Evolutionary conservation across 768 basidiomycete species (phyloP).

Genomic region (Mycena kentingensis): DNA sequence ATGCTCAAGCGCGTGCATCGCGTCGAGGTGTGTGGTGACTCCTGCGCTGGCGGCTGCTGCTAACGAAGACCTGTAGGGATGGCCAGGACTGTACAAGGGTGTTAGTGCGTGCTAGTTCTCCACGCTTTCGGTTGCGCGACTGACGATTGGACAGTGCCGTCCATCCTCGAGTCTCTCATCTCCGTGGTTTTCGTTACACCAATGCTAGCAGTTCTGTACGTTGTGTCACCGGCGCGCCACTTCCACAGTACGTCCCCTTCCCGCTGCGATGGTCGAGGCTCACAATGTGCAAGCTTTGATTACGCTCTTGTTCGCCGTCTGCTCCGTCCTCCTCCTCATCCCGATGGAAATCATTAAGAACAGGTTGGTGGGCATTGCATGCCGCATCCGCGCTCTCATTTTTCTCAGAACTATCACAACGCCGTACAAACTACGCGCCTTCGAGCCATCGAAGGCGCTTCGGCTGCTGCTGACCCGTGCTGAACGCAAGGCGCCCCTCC

Average conservation of each 20-base stretch:
- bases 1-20: constrained; percentile 6
- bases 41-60: neutral
- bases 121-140: neutral
- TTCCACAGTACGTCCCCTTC: neutral
- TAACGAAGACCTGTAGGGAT: neutral
- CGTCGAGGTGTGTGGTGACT: neutral
- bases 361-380: constrained; percentile 5
- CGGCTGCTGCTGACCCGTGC: constrained; percentile 15
- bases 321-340: constrained; percentile 13
- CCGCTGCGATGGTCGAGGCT: too few relatives aligned
- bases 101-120: constrained; percentile 1
- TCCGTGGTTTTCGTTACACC: neutral
- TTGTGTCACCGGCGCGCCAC: neutral
- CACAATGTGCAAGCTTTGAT: neutral
- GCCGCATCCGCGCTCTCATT: neutral
- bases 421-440: constrained; percentile 10
- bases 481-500: constrained; percentile 10
- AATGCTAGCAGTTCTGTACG: neutral
- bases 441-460: constrained; percentile 7
- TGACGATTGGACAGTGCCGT: constrained; percentile 6
- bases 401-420: constrained; percentile 10
- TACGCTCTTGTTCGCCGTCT: neutral
- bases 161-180: constrained; percentile 6
- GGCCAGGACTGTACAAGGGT: constrained; percentile 15
- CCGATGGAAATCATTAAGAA: constrained; percentile 15